Evolutionary conservation across 352 stramenopile species (phyloP), one percentile per base, ranked within the genome.

Genomic region (Phytophthora ramorum): DNA sequence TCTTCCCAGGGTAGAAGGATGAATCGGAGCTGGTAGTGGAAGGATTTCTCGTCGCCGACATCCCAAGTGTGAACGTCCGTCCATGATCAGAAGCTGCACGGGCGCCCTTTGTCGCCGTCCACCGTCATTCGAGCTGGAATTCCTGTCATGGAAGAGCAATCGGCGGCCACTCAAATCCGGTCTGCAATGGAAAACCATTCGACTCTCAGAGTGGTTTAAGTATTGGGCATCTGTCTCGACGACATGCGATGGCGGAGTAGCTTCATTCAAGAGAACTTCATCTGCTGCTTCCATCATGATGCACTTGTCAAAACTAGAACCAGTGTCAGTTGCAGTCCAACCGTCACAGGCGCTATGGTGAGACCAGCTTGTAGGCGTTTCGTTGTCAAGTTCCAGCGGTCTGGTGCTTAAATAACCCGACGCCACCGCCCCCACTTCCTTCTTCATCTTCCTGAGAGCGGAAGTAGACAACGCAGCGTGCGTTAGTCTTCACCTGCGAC

Each of bases 61-160:
- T 48, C 83, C 83, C 24, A 91, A 69, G 14, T 81, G 69, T 0
- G 69, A 71, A 12, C 70, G 63, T 1, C 83, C 79, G 44, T 87
- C 75, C 41, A 83, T 54, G 2, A 64, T 69, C 28, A 91, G 24
- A 30, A 91, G 55, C 48, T 91, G 83, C 8, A 83, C 81, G 8
- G 83, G 83, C 17, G 45, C 41, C 38, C 49, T 10, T 63, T 57
- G 64, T 1, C 44, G 45, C 19, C 55, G 28, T 37, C 43, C 34
- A 26, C 10, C 44, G 1, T 13, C 10, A 13, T 28, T 59, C 14
- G 19, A 45, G 12, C 24, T 66, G 8, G 38, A 43, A 41, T 56
- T 64, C n/a, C 51, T 58, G 44, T 58, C 53, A 16, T 83, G 67
- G 60, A 85, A 85, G 45, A 85, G 72, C 32, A 86, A 34, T 19